Evolutionary conservation across 805 yeast genomes (phyloP).

Genomic region (Blastobotrys robertii): DNA sequence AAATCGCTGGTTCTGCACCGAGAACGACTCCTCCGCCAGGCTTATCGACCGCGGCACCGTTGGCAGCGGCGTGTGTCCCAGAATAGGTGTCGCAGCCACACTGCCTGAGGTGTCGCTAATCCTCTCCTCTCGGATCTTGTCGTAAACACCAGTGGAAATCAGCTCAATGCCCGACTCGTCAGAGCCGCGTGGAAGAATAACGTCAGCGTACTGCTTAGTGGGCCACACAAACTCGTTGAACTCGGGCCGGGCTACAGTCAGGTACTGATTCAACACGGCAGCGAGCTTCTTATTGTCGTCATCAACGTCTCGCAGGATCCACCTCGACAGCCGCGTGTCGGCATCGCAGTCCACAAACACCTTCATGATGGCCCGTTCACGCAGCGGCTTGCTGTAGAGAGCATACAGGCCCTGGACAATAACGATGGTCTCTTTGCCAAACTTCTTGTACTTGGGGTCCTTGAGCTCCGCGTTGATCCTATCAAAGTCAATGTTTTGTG

Average conservation of each 20-base stretch:
- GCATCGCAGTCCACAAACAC: conserved; percentile 78
- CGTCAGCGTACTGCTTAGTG: conserved; percentile 68
- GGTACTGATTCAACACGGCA: conserved; percentile 35
- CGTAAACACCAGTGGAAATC: conserved; percentile 52
- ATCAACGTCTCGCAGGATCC: conserved; percentile 34
- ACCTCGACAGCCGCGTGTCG: conserved; percentile 72
- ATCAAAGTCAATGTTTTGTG: conserved; percentile 28
- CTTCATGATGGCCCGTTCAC: conserved; percentile 50
- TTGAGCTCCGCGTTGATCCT: background rate
- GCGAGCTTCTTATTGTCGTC: conserved; percentile 20
- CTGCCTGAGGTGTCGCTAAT: too few relatives aligned
- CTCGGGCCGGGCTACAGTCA: conserved; percentile 52
- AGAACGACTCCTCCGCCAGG: conserved; percentile 11
- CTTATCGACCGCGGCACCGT: conserved; percentile 1
- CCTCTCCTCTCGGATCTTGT: conserved; percentile 17
- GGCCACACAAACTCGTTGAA: conserved; percentile 50
- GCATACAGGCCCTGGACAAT: conserved; percentile 77
- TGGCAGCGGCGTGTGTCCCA: too few relatives aligned
- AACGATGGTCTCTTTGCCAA: conserved; percentile 20
- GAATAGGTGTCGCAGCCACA: too few relatives aligned
- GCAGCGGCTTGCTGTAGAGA: conserved; percentile 48
- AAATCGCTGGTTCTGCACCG: conserved; percentile 11
- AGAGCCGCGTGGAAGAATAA: conserved; percentile 62
- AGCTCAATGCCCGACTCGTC: conserved; percentile 48
- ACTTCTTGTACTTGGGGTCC: background rate